Evolutionary conservation across 495 filamentous ascomycete genomes (phyloP), one percentile per base, ranked within the genome.

Genomic region (Podospora australis): DNA sequence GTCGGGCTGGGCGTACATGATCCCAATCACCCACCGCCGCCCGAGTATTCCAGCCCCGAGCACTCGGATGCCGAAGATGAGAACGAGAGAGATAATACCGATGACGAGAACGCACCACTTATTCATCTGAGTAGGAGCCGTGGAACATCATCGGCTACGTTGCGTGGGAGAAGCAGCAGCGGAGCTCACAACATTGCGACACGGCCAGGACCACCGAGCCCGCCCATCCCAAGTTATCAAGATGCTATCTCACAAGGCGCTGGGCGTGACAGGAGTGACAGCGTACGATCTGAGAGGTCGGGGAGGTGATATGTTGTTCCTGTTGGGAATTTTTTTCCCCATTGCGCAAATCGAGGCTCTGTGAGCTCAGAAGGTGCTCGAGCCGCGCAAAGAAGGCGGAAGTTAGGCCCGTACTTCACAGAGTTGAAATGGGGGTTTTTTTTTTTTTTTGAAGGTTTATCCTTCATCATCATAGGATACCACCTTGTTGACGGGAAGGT

Each of bases 31-130:
- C 64, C 81, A 63, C 49, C 85, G 20, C 86, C 86, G 14, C 86
- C 86, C 3, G 84, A 87, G 54, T 90, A 90, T 55, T 80, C 81
- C 2, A 88, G 84, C 57, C 85, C 86, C 1, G 75, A 74, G 20
- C 74, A 74, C 17, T 76, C 75, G 8, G 63, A 71, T 21, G 61
- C 62, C 10, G 68, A 67, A 23, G 41, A 53, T 19, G n/a, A n/a
- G n/a, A 32, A 47, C 24, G 80, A 78, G 60, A 71, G 72, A 24
- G 65, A 79, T 46, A 74, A 68, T 44, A 83, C 57, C 46, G 62
- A 73, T 17, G 67, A 64, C 48, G 72, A 74, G 23, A 56, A 62
- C 25, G 58, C 66, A 34, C 71, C 50, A 28, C 53, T 68, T 14
- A 67, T 70, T 39, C 64, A 58, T 39, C 57, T 68, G 8, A 62